phyloP scores from a whole-genome alignment of 805 yeast species.

The Cyberlindnera galapagoensis region DNA sequence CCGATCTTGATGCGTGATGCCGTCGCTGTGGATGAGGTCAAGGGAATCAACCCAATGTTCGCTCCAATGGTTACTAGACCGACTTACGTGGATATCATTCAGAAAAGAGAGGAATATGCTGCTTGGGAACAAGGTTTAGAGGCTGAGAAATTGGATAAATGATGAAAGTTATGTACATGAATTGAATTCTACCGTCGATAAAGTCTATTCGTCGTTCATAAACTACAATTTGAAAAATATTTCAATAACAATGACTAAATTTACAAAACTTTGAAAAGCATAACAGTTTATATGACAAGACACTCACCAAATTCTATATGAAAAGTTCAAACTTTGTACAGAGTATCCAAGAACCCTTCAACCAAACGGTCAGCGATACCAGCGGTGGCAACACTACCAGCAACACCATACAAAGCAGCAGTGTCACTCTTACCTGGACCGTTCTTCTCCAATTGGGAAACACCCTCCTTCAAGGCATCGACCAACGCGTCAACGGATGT shows the following conservation, averaged over 20 bases:
- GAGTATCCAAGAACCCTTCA: slow-evolving; percentile 71
- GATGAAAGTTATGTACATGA: no score
- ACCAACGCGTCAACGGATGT: slow-evolving; percentile 57
- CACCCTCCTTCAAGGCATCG: slow-evolving; percentile 30
- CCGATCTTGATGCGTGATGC: slow-evolving; percentile 46
- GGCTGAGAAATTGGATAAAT: no score
- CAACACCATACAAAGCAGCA: slow-evolving; percentile 91
- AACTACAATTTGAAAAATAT: no score
- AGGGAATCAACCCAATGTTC: slow-evolving; percentile 39
- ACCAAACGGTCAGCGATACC: slow-evolving; percentile 80
- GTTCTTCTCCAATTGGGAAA: slow-evolving; percentile 21
- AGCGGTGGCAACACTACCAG: slow-evolving; percentile 79
- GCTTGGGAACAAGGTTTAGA: no score
- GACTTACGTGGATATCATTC: slow-evolving; percentile 42
- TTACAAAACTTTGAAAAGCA: no score
- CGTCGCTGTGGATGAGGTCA: slow-evolving; percentile 37
- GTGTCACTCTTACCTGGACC: slow-evolving; percentile 45
- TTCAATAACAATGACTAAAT: no score
- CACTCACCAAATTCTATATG: no score
- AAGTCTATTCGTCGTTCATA: no score
- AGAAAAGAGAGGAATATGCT: slow-evolving; percentile 38
- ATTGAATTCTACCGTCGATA: no score
- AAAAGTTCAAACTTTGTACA: slow-evolving; percentile 58
- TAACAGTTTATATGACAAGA: no score
- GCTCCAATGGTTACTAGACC: slow-evolving; percentile 43